Evolutionary conservation across 371 early-diverging fungal species (phyloP), one percentile per base, ranked within the genome.

Genomic region (Parasitella parasitica): DNA sequence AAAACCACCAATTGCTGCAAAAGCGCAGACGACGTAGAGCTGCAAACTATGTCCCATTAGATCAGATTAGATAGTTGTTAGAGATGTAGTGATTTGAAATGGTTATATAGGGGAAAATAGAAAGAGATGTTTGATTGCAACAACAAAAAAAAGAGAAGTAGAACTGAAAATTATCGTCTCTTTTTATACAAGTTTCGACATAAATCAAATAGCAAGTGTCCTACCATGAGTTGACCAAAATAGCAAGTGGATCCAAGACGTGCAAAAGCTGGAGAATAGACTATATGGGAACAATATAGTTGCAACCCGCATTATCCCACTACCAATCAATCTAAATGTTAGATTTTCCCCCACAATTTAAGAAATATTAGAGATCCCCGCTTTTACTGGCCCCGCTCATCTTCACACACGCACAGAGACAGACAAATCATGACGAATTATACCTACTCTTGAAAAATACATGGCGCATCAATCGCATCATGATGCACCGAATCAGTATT

Each of bases 1-100:
- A 54, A 81, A 72, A 65, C 79, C 82, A 69, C 82, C 82, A 52
- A 81, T 73, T 49, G 82, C 78, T 32, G 79, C 71, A 48, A 77
- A 81, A n/a, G 62, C 35, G 26, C 63, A 73, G 27, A 73, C 71
- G 27, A 65, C 55, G 49, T 78, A 81, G 13, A 77, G 61, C 41
- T 64, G 66, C 26, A 59, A 36, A 38, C 57, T 48, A 54, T 60
- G 32, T 32, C 39, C 64, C 69, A 69, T 69, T 66, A 22, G 34
- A 49, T 38, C 15, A 37, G 15, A 28, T 43, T 11, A 32, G 32
- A 32, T 13, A 15, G 54, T 54, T 27, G 43, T 58, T 52, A 41
- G 48, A 64, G 30, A 59, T 36, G 48, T 51, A 39, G 8, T 20
- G 20, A 16, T 0, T 46, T 37, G 50, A 43, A 24, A 43, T 39